Evolutionary conservation across 1,284 basidiomycete species (phyloP), one percentile per base, ranked within the genome.

Genomic region (Fistulina hepatica): DNA sequence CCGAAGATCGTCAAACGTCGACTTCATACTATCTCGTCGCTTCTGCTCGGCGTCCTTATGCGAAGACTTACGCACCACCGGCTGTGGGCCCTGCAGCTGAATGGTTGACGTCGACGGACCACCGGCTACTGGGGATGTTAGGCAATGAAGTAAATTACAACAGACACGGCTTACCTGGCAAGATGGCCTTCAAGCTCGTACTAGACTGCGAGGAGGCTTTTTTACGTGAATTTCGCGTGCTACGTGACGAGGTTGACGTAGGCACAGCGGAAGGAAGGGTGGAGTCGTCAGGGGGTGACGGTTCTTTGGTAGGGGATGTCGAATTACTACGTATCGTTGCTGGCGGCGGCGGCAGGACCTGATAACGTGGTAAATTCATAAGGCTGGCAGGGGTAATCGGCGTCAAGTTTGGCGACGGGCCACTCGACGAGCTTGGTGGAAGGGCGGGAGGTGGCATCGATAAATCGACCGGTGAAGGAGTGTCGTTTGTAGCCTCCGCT

Each of bases 1-100:
- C 10, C 94, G 84, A 9, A 98, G 72, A 46, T 97, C 92, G 57
- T 98, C 94, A 54, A 94, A 98, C 12, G 90, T 92, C 8, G 82
- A 81, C 63, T 98, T 98, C 48, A 98, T 75, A 25, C 84, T 90
- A 59, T 98, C 94, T 4, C 94, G 78, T 15, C 94, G 80, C 56
- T 95, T 94, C 57, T 98, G 94, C 59, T 98, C 94, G 1, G 94
- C 94, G 1, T 84, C 89, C 60, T 97, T 97, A 62, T 98, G 94
- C 1, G 91, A 93, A 0, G 85, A 85, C 54, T 91, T 90, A 41
- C 84, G 75, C n/a, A 71, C 59, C 21, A 59, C 53, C 33, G 55
- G 51, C 3, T 58, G 60, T 35, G 53, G 56, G 12, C 38, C 38
- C 2, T 50, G 49, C 34, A 41, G 34, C 36, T 40, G 48, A 39